phyloP scores from a whole-genome alignment of 352 stramenopile species.

The Blastocystis sp. region DNA sequence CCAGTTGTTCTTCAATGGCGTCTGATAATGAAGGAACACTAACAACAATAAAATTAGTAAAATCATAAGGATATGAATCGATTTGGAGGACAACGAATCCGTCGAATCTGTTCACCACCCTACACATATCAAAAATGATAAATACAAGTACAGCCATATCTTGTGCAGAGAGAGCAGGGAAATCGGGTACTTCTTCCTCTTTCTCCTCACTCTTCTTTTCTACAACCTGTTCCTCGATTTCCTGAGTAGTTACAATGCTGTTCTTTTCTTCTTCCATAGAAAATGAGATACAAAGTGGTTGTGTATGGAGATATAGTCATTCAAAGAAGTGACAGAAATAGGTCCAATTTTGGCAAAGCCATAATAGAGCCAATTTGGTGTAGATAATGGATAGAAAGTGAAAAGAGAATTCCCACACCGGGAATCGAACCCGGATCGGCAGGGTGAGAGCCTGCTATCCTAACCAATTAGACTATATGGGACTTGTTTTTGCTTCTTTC shows the following conservation, averaged over 20 bases:
- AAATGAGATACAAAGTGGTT: background rate
- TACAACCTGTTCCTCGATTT: background rate
- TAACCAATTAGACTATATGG: constrained; percentile 55
- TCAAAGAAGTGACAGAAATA: background rate
- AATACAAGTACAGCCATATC: constrained; percentile 34
- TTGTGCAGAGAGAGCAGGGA: constrained; percentile 32
- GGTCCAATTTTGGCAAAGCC: background rate
- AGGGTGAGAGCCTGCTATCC: constrained; percentile 61
- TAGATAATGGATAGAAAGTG: background rate
- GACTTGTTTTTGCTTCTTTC: background rate
- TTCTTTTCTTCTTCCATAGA: constrained; percentile 47
- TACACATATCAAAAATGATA: background rate
- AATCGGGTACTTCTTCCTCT: background rate
- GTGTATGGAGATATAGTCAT: background rate
- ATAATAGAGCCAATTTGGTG: background rate
- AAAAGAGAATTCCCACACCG: constrained; percentile 45
- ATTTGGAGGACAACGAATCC: constrained; percentile 60
- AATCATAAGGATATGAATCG: constrained; percentile 57
- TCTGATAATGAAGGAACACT: constrained; percentile 72
- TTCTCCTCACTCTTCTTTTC: background rate
- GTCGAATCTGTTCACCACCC: constrained; percentile 39
- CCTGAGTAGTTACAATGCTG: background rate
- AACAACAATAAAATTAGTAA: background rate
- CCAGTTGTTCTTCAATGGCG: constrained; percentile 95
- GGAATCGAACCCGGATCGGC: constrained; percentile 60